Evolutionary conservation across 140 eudicot species (phyloP).

Genomic region (Anethum foeniculum): DNA sequence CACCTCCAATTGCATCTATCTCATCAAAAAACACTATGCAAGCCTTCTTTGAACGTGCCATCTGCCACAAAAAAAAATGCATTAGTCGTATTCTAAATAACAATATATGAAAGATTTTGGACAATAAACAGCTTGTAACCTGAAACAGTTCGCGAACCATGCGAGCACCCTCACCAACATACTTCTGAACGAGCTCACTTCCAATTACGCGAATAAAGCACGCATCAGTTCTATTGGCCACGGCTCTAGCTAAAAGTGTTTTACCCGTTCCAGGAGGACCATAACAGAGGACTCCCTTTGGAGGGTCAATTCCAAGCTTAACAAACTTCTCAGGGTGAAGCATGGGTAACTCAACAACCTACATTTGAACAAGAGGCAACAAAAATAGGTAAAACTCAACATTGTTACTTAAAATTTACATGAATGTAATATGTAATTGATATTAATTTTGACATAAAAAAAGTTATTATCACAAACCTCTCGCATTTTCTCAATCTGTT

Average conservation of each 20-base stretch:
- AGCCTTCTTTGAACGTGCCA: constrained; percentile 98
- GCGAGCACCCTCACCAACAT: constrained; percentile 99
- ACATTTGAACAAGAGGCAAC: not conserved
- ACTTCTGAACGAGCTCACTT: constrained; percentile 89
- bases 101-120: not conserved
- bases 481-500: constrained; percentile 95
- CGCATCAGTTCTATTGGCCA: constrained; percentile 95
- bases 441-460: not conserved
- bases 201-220: constrained; percentile 97
- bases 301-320: constrained; percentile 95
- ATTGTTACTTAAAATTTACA: not conserved
- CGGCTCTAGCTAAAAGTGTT: constrained; percentile 95
- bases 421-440: not conserved
- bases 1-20: constrained; percentile 97
- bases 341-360: constrained; percentile 99
- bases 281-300: constrained; percentile 97
- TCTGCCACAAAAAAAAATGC: constrained; percentile 30
- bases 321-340: constrained; percentile 98
- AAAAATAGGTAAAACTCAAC: not conserved
- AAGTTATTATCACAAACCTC: constrained; percentile 41
- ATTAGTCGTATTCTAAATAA: not conserved
- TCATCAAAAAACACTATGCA: constrained; percentile 98
- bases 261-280: constrained; percentile 99
- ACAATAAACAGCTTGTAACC: constrained; percentile 30
- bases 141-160: constrained; percentile 99